These are phyloP conservation scores for Verticillium tricorpus DNA, from an alignment of 2,329 filamentous ascomycete species.

Conservation along the genomic window DNA sequence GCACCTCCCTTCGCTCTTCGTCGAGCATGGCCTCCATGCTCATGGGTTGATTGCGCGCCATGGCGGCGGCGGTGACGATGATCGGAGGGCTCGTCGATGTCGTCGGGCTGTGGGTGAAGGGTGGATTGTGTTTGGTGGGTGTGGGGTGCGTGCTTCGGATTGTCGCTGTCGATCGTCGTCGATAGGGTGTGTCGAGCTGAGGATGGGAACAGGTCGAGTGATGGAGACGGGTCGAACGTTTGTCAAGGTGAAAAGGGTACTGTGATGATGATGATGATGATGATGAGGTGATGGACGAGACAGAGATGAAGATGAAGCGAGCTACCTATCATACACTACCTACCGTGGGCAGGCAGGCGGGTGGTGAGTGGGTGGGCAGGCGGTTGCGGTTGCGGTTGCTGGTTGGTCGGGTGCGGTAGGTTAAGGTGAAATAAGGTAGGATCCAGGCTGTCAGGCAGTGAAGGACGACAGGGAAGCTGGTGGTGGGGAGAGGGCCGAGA, in stretches of 20 bases:
- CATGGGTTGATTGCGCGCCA: conserved; percentile 44
- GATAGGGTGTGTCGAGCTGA: not conserved
- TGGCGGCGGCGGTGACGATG: conserved; percentile 8
- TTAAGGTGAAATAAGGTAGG: not conserved
- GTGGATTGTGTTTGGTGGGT: not conserved
- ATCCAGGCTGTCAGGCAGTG: not conserved
- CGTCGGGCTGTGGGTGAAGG: not conserved
- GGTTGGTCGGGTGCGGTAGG: conserved; percentile 2
- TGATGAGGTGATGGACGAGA: not conserved
- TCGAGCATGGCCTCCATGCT: conserved; percentile 74
- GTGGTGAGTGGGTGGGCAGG: not conserved
- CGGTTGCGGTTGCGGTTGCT: not conserved
- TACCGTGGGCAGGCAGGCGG: too few relatives aligned
- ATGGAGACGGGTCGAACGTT: too few relatives aligned
- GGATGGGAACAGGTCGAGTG: not conserved
- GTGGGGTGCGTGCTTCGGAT: not conserved
- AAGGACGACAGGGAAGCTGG: not conserved
- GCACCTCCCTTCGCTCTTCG: conserved; percentile 70
- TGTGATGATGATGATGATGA: not conserved
- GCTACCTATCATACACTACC: too few relatives aligned
- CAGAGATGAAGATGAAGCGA: conserved; percentile 5
- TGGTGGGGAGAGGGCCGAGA: conserved; percentile 1
- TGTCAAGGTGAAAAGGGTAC: too few relatives aligned
- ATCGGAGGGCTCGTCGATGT: not conserved
- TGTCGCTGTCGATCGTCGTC: not conserved